A percentile compares a stretch with the other conserved stretches of the same genome.
Conservation (phyloP, 2,329 filamentous ascomycete species). For the Neurospora sp. region DNA sequence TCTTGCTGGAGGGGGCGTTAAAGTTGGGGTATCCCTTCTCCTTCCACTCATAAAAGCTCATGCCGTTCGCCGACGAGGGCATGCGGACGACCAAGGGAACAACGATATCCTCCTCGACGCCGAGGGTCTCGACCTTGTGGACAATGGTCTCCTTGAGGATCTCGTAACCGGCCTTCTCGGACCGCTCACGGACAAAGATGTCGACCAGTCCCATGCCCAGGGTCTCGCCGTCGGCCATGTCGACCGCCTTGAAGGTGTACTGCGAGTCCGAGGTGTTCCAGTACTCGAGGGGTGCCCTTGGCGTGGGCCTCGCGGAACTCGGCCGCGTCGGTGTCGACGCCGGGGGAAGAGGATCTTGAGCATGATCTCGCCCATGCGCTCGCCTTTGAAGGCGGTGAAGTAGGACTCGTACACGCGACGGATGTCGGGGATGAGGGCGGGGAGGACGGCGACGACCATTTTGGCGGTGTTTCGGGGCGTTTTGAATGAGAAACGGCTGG, state of each 20-base stretch:
- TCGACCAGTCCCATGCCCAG: constrained; percentile 39
- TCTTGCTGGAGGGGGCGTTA: not conserved
- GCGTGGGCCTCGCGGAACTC: constrained; percentile 35
- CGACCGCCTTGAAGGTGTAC: constrained; percentile 38
- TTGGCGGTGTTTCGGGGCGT: constrained; percentile 4
- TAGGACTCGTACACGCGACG: constrained; percentile 35
- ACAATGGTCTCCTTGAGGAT: constrained; percentile 27
- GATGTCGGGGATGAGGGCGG: constrained; percentile 38
- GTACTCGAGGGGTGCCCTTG: constrained; percentile 28
- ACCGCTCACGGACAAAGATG: constrained; percentile 28
- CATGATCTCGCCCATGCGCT: constrained; percentile 30
- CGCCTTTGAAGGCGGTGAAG: constrained; percentile 33
- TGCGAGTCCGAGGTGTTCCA: constrained; percentile 27
- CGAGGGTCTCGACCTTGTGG: constrained; percentile 28
- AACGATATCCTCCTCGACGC: constrained; percentile 26
- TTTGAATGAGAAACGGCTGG: not conserved
- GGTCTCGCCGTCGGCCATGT: constrained; percentile 31
- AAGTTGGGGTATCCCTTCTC: constrained; percentile 9
- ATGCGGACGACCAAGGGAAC: constrained; percentile 33
- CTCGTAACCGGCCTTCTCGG: constrained; percentile 34
- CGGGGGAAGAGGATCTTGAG: constrained; percentile 33
- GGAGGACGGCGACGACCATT: constrained; percentile 32
- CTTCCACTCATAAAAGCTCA: constrained; percentile 7
- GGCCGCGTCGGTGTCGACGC: constrained; percentile 21
- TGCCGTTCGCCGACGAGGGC: constrained; percentile 19